Conservation (phyloP, 352 stramenopile species). For the Pythium insidiosum region DNA sequence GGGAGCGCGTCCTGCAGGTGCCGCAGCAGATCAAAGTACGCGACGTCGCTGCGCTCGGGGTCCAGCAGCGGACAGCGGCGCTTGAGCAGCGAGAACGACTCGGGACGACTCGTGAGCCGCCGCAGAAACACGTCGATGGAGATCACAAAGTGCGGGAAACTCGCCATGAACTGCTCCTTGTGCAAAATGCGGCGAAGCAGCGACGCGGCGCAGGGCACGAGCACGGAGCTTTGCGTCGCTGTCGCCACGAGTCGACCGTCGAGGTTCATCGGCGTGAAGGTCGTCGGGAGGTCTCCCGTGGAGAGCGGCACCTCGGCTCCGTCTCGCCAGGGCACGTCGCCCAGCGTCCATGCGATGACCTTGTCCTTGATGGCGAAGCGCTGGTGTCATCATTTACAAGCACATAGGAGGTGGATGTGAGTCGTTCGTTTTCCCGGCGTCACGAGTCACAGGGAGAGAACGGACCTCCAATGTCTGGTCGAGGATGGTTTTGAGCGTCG, state of each 20-base stretch:
- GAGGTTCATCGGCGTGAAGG: conserved; percentile 46
- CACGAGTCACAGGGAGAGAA: background rate
- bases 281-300: conserved; percentile 36
- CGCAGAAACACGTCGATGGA: conserved; percentile 46
- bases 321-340: conserved; percentile 34
- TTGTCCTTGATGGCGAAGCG: conserved; percentile 69
- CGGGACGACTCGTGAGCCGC: conserved; percentile 25
- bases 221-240: conserved; percentile 37
- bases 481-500: conserved; percentile 36
- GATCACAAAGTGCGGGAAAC: conserved; percentile 44
- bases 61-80: conserved; percentile 44
- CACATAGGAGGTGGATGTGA: background rate
- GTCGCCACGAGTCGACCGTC: conserved; percentile 32
- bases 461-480: conserved; percentile 51
- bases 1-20: conserved; percentile 34
- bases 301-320: conserved; percentile 17
- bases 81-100: conserved; percentile 28
- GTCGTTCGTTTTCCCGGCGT: background rate
- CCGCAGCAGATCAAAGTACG: conserved; percentile 61
- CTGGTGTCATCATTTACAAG: too few relatives aligned
- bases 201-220: conserved; percentile 50
- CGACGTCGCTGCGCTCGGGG: conserved; percentile 9
- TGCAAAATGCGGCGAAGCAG: conserved; percentile 44
- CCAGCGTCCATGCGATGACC: conserved; percentile 49
- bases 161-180: conserved; percentile 35